Evolutionary conservation across 768 basidiomycete genomes (phyloP).

Genomic region (Lactarius hatsudake): DNA sequence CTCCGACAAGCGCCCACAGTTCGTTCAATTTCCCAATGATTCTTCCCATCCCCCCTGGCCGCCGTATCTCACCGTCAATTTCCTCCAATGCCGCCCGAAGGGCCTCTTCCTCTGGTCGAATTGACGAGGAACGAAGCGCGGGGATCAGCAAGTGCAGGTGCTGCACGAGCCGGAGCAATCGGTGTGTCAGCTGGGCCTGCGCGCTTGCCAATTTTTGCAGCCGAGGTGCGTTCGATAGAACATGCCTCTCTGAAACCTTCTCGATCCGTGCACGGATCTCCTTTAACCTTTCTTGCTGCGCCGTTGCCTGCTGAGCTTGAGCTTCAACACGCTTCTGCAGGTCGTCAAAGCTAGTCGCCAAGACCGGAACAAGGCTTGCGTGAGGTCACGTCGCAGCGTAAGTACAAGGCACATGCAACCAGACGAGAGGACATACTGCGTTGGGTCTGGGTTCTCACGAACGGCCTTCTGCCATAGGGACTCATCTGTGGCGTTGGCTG

Average conservation of each 20-base stretch:
- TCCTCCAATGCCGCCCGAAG: conserved; percentile 69
- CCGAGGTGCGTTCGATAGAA: conserved; percentile 64
- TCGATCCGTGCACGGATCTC: conserved; percentile 67
- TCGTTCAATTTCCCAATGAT: conserved; percentile 75
- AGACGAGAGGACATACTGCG: conserved; percentile 48
- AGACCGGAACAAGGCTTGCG: conserved; percentile 68
- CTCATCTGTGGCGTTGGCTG: conserved; percentile 69
- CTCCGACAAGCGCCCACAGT: conserved; percentile 80
- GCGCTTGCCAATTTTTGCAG: conserved; percentile 57
- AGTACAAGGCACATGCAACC: conserved; percentile 12
- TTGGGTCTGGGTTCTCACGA: conserved; percentile 78
- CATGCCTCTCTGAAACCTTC: conserved; percentile 58
- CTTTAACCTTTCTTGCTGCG: conserved; percentile 67
- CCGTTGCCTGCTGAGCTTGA: conserved; percentile 61
- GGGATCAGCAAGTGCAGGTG: conserved; percentile 81
- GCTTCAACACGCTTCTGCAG: conserved; percentile 75
- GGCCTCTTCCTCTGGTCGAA: conserved; percentile 78
- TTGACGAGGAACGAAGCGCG: conserved; percentile 66
- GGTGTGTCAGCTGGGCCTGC: conserved; percentile 69
- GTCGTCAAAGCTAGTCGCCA: conserved; percentile 81
- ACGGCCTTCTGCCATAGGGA: conserved; percentile 74
- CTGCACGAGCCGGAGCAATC: conserved; percentile 65
- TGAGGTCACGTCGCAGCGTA: conserved; percentile 1
- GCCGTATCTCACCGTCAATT: conserved; percentile 67
- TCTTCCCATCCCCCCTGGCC: conserved; percentile 50